These are phyloP conservation scores for Fusarium nematophilum DNA, from an alignment of 2,329 filamentous ascomycete species.

Conservation along the genomic window DNA sequence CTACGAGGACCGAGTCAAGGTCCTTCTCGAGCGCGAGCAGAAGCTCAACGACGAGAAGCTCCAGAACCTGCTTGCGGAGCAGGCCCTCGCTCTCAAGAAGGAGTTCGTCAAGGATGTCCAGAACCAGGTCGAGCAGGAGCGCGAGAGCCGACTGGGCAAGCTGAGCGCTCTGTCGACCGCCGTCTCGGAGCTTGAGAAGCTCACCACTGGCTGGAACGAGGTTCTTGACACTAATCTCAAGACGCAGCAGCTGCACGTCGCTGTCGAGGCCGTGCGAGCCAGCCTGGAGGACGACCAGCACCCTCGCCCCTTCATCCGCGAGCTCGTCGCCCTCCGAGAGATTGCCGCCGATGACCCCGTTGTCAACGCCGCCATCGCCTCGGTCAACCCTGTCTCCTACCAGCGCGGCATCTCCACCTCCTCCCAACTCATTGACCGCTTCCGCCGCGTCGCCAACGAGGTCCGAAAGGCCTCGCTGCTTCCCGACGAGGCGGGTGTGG, in stretches of 20 bases:
- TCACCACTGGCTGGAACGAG: conserved; percentile 89
- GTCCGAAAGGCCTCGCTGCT: conserved; percentile 94
- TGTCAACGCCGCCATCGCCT: conserved; percentile 93
- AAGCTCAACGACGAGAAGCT: conserved; percentile 85
- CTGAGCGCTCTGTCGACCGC: conserved; percentile 81
- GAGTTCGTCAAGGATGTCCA: conserved; percentile 84
- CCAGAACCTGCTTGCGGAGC: conserved; percentile 87
- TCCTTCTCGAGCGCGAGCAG: conserved; percentile 82
- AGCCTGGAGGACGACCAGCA: conserved; percentile 78
- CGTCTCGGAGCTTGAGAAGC: conserved; percentile 85
- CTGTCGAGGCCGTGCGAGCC: conserved; percentile 90
- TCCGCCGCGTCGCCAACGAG: conserved; percentile 90
- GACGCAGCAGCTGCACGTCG: conserved; percentile 96
- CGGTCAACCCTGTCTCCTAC: conserved; percentile 93
- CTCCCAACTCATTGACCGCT: conserved; percentile 91
- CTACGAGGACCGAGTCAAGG: conserved; percentile 83
- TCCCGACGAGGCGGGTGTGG: conserved; percentile 93
- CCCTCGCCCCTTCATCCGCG: conserved; percentile 87
- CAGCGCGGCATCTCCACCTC: conserved; percentile 88
- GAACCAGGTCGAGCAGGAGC: conserved; percentile 87
- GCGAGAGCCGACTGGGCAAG: conserved; percentile 86
- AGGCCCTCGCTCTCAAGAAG: conserved; percentile 88
- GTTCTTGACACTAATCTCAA: conserved; percentile 91
- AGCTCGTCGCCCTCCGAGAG: conserved; percentile 94
- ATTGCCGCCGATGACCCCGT: conserved; percentile 86